phyloP scores from a whole-genome alignment of 805 yeast genomes.

The Yarrowia sp. region DNA sequence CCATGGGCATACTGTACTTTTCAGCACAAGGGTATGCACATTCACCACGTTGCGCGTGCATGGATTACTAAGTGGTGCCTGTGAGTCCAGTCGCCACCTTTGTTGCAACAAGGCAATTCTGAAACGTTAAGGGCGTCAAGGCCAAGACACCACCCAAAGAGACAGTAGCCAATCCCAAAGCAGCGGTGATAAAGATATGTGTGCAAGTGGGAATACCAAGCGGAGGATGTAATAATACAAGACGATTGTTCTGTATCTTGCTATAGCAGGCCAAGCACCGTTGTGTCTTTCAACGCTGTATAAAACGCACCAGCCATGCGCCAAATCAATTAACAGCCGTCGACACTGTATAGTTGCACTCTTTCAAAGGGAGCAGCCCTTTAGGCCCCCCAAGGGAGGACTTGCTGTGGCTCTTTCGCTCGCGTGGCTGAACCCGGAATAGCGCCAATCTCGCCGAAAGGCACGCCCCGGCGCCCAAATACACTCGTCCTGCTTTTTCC shows the following conservation, averaged over 20 bases:
- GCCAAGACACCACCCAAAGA: slow-evolving; percentile 17
- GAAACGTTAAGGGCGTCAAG: slow-evolving; percentile 27
- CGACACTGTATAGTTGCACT: slow-evolving; percentile 12
- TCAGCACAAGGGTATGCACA: slow-evolving; percentile 36
- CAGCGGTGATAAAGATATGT: background rate
- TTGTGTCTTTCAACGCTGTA: background rate
- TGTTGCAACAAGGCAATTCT: slow-evolving; percentile 25
- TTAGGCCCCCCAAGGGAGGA: too few species aligned
- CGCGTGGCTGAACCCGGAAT: background rate
- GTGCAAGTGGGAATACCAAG: too few species aligned
- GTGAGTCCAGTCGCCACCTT: slow-evolving; percentile 20
- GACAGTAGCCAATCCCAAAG: slow-evolving; percentile 11
- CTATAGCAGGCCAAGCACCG: too few species aligned
- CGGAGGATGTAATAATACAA: too few species aligned
- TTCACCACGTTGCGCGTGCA: slow-evolving; percentile 39
- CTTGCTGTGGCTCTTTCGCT: background rate
- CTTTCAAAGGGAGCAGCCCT: slow-evolving; percentile 2
- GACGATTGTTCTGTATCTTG: too few species aligned
- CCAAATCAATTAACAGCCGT: slow-evolving; percentile 25
- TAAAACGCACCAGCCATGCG: slow-evolving; percentile 16
- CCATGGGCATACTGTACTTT: background rate
- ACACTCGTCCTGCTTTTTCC: background rate
- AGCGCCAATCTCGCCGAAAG: too few species aligned
- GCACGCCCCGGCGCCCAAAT: background rate
- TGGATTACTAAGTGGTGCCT: slow-evolving; percentile 37